Evolutionary conservation across 2,329 filamentous ascomycete species (phyloP), one percentile per base, ranked within the genome.

Genomic region (Claviceps monticola): DNA sequence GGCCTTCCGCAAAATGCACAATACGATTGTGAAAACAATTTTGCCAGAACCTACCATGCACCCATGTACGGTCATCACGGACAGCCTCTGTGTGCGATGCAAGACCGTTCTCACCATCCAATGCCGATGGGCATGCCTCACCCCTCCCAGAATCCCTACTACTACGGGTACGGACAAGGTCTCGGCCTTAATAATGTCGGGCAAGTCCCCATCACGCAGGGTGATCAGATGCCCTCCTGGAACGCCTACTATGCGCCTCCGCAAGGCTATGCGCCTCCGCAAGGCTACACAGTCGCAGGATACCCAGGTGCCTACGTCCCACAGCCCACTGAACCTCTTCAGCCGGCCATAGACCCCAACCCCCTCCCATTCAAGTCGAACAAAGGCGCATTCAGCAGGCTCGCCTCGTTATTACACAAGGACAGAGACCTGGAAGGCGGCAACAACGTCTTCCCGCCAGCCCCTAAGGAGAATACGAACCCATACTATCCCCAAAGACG

Each of bases 1-100:
- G 78, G 81, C 55, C 78, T 78, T 8, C 68, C 69, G 2, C 79
- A 78, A 13, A 83, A 82, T 57, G 76, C 79, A 43, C 82, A 77
- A 59, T 75, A 74, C 57, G 78, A 82, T 57, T 60, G 67, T n/a
- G 66, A 69, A 46, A 69, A 72, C 55, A 73, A 76, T 36, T 62
- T 78, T 19, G 67, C 79, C 48, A 74, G 77, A 14, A 72, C 81
- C 26, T 82, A 82, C 55, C 74, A 82, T 55, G 78, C 78, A 0
- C 71, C 73, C 2, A 65, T 68, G 0, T 82, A 78, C 58, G 76
- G 77, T 4, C 76, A 76, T 55, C 70, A 73, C 23, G 64, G 68
- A 23, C 57, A 59, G 23, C 61, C 64, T 2, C 58, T 77, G n/a
- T 75, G 80, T 58, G 74, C 75, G 2, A 62, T 59, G 6, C 65